Conservation (phyloP, 257 asterid species). For the Anisodus tanguticus region DNA sequence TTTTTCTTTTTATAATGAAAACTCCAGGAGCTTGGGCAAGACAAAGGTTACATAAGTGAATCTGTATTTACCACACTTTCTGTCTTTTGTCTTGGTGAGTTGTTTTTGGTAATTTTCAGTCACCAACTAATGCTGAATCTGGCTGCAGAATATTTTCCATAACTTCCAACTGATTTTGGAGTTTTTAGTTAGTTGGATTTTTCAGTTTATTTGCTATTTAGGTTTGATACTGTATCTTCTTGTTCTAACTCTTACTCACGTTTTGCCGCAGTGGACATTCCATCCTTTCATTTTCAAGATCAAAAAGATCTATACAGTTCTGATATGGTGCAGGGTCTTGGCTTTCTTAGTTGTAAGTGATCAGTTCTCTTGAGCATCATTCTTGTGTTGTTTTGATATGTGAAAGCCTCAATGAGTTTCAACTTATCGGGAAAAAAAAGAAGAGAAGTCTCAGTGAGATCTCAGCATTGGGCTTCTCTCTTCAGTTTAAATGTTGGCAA, state of each 20-base stretch:
- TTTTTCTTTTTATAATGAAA: neutral
- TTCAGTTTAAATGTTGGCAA: conserved; percentile 2
- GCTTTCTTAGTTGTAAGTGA: conserved; percentile 88
- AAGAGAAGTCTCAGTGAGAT: neutral
- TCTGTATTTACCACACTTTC: conserved; percentile 72
- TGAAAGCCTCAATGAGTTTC: neutral
- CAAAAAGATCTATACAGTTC: conserved; percentile 94
- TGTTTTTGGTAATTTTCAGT: neutral
- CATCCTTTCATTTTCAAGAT: conserved; percentile 89
- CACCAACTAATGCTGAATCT: neutral
- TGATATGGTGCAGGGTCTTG: conserved; percentile 94
- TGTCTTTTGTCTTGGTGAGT: conserved; percentile 85
- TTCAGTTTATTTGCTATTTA: neutral
- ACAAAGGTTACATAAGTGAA: conserved; percentile 87
- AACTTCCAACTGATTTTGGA: neutral
- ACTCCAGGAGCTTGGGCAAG: conserved; percentile 85
- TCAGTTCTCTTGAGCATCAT: neutral
- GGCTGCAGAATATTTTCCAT: neutral
- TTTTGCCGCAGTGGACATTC: conserved; percentile 87
- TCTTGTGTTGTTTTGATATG: neutral
- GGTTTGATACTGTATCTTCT: neutral
- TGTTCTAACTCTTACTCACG: conserved; percentile 21
- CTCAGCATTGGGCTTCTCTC: neutral
- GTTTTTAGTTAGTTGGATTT: neutral
- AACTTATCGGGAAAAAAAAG: neutral